Conservation (phyloP, 78 protist species). For the Guillardia theta region DNA sequence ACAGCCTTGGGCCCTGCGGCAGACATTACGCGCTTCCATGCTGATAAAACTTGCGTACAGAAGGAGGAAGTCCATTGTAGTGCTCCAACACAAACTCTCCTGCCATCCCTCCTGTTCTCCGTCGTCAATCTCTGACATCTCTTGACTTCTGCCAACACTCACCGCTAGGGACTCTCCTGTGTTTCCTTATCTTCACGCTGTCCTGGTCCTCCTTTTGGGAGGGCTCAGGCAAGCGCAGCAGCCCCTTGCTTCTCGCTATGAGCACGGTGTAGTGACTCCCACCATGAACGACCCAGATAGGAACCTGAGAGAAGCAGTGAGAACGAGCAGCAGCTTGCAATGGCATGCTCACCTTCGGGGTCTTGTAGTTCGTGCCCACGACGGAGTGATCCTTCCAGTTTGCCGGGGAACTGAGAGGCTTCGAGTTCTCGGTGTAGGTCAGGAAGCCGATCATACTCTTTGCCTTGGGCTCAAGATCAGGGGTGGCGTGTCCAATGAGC, state of each 20-base stretch:
- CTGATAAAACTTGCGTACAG: too few relatives aligned
- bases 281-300: slow-evolving; percentile 15
- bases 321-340: too few relatives aligned
- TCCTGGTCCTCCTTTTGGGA: background rate
- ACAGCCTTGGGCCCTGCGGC: background rate
- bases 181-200: background rate
- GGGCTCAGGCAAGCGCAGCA: background rate
- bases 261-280: slow-evolving; percentile 41
- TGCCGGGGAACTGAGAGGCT: background rate
- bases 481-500: background rate
- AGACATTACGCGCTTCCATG: too few relatives aligned
- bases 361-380: slow-evolving; percentile 23
- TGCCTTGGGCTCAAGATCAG: slow-evolving; percentile 9
- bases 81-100: background rate
- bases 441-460: background rate
- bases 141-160: too few relatives aligned
- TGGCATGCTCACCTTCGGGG: background rate
- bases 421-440: slow-evolving; percentile 30
- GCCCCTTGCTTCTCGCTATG: background rate
- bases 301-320: too few relatives aligned
- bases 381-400: background rate
- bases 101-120: background rate
- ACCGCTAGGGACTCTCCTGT: background rate
- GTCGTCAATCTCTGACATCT: too few relatives aligned
- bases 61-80: slow-evolving; percentile 17